Conservation (phyloP, 1,284 basidiomycete genomes). For the Chondrostereum purpureum region DNA sequence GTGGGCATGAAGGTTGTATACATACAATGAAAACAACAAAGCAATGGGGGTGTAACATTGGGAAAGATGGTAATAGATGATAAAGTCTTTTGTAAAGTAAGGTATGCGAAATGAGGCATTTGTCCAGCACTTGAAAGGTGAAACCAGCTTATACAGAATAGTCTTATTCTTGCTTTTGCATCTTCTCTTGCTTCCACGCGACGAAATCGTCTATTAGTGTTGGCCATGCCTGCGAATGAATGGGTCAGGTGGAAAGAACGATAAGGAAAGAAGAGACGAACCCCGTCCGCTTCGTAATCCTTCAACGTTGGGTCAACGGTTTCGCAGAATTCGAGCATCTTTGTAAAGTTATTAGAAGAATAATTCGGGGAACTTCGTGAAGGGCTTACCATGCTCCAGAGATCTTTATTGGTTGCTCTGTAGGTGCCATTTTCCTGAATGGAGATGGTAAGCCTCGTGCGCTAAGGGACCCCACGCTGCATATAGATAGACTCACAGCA, state of each 20-base stretch:
- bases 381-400: constrained; percentile 73
- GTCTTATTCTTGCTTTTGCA: background rate
- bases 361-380: constrained; percentile 7
- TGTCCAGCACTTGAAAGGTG: too few species aligned
- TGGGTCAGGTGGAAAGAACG: constrained; percentile 6
- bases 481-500: constrained; percentile 35
- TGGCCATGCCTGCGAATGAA: constrained; percentile 60
- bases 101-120: too few species aligned
- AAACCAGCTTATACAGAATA: too few species aligned
- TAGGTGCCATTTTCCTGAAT: constrained; percentile 54
- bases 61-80: too few species aligned
- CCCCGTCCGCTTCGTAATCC: constrained; percentile 68
- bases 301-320: constrained; percentile 53
- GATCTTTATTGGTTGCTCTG: constrained; percentile 72
- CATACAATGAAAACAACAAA: too few species aligned
- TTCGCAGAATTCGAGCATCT: constrained; percentile 71
- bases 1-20: too few species aligned
- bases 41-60: too few species aligned
- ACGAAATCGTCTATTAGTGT: constrained; percentile 72
- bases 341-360: constrained; percentile 11
- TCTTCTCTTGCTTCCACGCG: constrained; percentile 44
- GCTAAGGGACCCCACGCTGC: background rate
- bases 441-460: background rate
- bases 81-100: too few species aligned
- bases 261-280: constrained; percentile 26